phyloP scores from a whole-genome alignment of 2,329 filamentous ascomycete species.

The Zymoseptoria ardabiliae region DNA sequence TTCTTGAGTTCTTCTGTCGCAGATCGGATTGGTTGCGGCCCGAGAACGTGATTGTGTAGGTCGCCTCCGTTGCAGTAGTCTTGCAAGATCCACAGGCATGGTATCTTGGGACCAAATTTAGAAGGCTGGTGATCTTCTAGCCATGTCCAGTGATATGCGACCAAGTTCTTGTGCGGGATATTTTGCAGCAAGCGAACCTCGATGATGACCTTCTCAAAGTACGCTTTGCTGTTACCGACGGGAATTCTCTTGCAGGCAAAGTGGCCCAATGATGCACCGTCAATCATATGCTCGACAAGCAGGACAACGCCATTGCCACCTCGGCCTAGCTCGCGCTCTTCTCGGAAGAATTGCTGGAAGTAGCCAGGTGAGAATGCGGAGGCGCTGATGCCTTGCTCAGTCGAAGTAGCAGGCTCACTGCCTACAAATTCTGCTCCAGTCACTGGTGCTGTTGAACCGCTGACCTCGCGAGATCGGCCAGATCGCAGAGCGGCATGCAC shows the following conservation, averaged over 20 bases:
- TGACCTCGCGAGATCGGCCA: slow-evolving; percentile 27
- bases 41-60: slow-evolving; percentile 78
- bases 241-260: slow-evolving; percentile 97
- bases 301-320: slow-evolving; percentile 93
- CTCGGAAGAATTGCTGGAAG: slow-evolving; percentile 86
- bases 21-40: slow-evolving; percentile 63
- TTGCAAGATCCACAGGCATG: slow-evolving; percentile 93
- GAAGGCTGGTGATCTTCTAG: slow-evolving; percentile 80
- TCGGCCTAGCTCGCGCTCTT: slow-evolving; percentile 75
- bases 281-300: slow-evolving; percentile 85
- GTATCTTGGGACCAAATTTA: slow-evolving; percentile 80
- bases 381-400: slow-evolving; percentile 64
- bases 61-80: slow-evolving; percentile 96
- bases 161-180: slow-evolving; percentile 87
- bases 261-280: slow-evolving; percentile 77
- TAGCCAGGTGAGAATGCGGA: slow-evolving; percentile 88
- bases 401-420: slow-evolving; percentile 34
- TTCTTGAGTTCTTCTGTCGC: slow-evolving; percentile 76
- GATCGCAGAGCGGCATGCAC: slow-evolving; percentile 34
- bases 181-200: slow-evolving; percentile 91
- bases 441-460: slow-evolving; percentile 32
- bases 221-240: slow-evolving; percentile 85
- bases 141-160: slow-evolving; percentile 97
- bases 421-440: slow-evolving; percentile 45
- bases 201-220: slow-evolving; percentile 83